Evolutionary conservation across 129 eudicot genomes (phyloP).

Genomic region (Glebionis coronaria): DNA sequence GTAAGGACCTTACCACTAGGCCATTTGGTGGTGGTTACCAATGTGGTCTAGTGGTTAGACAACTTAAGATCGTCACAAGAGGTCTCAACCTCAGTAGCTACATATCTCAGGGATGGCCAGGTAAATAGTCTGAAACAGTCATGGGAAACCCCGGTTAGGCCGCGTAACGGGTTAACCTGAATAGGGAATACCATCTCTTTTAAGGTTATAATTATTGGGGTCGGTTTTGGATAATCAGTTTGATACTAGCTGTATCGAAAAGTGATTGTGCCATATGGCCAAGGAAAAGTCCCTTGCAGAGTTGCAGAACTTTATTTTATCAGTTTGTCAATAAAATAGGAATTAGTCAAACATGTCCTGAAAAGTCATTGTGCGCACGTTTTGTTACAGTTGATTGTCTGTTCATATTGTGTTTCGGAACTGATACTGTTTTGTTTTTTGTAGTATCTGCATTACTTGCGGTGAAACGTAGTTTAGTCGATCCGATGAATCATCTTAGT

Average conservation of each 20-base stretch:
- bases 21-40: too few species aligned
- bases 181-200: neutral
- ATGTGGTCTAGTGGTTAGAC: too few species aligned
- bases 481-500: slow-evolving; percentile 44
- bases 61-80: too few species aligned
- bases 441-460: slow-evolving; percentile 65
- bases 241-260: neutral
- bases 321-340: neutral
- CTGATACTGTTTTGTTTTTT: neutral
- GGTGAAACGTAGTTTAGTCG: slow-evolving; percentile 49
- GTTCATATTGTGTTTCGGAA: neutral
- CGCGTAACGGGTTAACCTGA: too few species aligned
- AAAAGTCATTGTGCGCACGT: neutral
- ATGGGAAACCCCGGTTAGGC: too few species aligned
- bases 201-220: neutral
- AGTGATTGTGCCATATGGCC: neutral
- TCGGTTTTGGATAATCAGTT: neutral
- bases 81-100: too few species aligned
- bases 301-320: too few species aligned
- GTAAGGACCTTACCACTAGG: too few species aligned
- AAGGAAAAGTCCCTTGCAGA: too few species aligned
- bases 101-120: too few species aligned
- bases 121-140: too few species aligned
- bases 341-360: neutral
- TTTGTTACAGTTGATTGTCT: neutral